A percentile compares a stretch with the other conserved stretches of the same genome.
These are phyloP conservation scores for Clarireedia paspali DNA, from an alignment of 2,329 filamentous ascomycete species.

Conservation along the genomic window DNA sequence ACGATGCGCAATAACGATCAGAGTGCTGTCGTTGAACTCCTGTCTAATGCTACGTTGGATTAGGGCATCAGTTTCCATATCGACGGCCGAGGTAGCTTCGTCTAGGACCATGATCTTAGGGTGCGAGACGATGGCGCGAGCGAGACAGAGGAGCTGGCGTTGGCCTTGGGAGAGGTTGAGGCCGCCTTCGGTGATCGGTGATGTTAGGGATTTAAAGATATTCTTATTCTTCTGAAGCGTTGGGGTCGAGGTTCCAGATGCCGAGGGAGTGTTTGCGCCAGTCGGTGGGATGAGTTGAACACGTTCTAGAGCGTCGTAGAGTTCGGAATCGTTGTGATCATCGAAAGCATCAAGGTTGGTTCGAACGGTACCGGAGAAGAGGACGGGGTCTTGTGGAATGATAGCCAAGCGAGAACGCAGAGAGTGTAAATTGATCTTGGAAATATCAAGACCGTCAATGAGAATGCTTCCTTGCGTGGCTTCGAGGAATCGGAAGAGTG, in stretches of 20 bases:
- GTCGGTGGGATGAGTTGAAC: constrained; percentile 48
- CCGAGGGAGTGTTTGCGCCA: constrained; percentile 29
- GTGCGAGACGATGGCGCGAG: constrained; percentile 61
- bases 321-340: constrained; percentile 58
- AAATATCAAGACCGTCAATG: constrained; percentile 70
- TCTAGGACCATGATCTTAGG: constrained; percentile 75
- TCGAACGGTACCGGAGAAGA: constrained; percentile 73
- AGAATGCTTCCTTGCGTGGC: constrained; percentile 55
- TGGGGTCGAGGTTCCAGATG: constrained; percentile 27
- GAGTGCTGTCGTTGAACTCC: constrained; percentile 60
- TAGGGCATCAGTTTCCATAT: constrained; percentile 66
- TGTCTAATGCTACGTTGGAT: constrained; percentile 68
- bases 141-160: constrained; percentile 67
- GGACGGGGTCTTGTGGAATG: constrained; percentile 74
- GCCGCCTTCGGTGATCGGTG: constrained; percentile 62
- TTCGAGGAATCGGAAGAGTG: constrained; percentile 72
- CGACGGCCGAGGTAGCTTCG: constrained; percentile 71
- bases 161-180: constrained; percentile 71
- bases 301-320: constrained; percentile 60
- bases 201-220: constrained; percentile 54
- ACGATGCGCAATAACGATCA: constrained; percentile 69
- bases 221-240: constrained; percentile 47
- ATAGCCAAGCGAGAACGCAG: constrained; percentile 70
- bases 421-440: constrained; percentile 60
- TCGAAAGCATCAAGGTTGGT: constrained; percentile 73